Base-by-base conservation (phyloP, 2,329 filamentous ascomycete species). In the Aspergillus melleus region DNA sequence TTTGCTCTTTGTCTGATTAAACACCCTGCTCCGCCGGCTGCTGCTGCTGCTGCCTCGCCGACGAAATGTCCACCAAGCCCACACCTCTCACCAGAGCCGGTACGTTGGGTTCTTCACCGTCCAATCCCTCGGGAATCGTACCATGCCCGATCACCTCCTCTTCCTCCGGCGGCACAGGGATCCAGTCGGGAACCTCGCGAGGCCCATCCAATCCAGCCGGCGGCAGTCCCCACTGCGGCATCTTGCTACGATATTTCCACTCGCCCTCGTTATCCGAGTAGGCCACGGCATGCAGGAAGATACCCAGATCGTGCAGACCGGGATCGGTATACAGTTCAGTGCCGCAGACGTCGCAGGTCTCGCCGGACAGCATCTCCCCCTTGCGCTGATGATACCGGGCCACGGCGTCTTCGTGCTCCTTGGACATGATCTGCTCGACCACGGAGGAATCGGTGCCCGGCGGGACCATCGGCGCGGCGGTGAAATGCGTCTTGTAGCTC, bases 311-410 rank as follows among this genome's bases (percentile, higher is more conserved):
- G 70, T 98, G 93, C 47, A 83, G 78, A 1, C 93, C 93, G 0
- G 95, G 95, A 72, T 99, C 95, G 16, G 91, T 96, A 76, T 98
- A 99, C 49, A 99, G 81, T 22, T 91, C 90, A 20, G 95, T 96
- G 60, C 89, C 84, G 75, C 95, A 99, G 36, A 92, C 76, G 6
- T 88, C 83, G 74, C 95, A 99, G 16, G 86, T 79, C 70, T 92
- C 82, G 12, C 95, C 95, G 1, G 93, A 96, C 84, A 98, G 90
- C 74, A 91, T 93, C 81, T 99, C 95, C 1, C 93, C 94, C 69
- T 94, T 93, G 69, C 88, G 87, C 77, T 93, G 92, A 72, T 96
- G 87, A 75, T 98, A 98, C 57, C 89, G 84, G 66, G 93, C 90
- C 42, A 97, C 89, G 86, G 97, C 93, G 68, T 95, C 91, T 71